phyloP scores from a whole-genome alignment of 371 early-diverging fungal genomes.

The Syncephalastrum monosporum region DNA sequence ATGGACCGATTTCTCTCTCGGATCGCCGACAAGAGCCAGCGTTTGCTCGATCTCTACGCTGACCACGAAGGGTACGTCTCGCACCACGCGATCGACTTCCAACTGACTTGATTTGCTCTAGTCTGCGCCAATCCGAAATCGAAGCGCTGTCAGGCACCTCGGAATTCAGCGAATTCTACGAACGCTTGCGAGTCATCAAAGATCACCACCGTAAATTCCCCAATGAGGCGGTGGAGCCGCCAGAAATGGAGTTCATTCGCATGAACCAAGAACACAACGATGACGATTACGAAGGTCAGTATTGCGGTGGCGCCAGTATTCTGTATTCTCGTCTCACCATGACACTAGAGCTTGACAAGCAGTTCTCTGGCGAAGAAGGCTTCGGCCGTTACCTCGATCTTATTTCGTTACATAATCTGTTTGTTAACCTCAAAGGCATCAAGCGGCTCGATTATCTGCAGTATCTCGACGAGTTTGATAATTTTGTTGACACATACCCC shows the following conservation, averaged over 20 bases:
- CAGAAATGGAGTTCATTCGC: constrained; percentile 74
- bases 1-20: constrained; percentile 72
- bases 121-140: constrained; percentile 72
- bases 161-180: constrained; percentile 88
- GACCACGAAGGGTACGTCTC: constrained; percentile 72
- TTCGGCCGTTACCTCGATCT: constrained; percentile 89
- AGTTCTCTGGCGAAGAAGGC: constrained; percentile 93
- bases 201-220: constrained; percentile 85
- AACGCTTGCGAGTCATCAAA: constrained; percentile 78
- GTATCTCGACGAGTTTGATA: constrained; percentile 73
- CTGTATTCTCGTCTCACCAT: background rate
- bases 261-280: constrained; percentile 51
- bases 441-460: constrained; percentile 76
- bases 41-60: constrained; percentile 62
- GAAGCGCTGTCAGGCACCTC: constrained; percentile 70
- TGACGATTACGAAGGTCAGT: constrained; percentile 57
- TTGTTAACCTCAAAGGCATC: constrained; percentile 79
- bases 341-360: constrained; percentile 66
- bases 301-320: too few relatives aligned
- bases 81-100: background rate
- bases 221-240: constrained; percentile 73
- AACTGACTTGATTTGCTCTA: constrained; percentile 15
- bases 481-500: constrained; percentile 62
- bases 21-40: constrained; percentile 65
- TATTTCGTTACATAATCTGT: constrained; percentile 71